Base-by-base conservation (phyloP, 805 yeast species). In the Vanderwaltozyma yarrowii region DNA sequence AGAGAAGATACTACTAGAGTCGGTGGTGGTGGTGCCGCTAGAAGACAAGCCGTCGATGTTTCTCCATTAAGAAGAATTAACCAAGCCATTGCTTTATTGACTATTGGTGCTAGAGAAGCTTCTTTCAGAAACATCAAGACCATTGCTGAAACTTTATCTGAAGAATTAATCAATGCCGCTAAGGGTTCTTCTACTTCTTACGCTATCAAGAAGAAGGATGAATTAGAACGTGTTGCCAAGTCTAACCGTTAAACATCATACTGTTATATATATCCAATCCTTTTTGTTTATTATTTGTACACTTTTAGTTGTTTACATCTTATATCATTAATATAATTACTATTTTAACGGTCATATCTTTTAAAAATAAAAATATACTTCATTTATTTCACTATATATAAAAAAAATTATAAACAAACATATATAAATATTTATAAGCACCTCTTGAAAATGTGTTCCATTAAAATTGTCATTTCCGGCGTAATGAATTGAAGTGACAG, bases 151-250 rank as follows among this genome's bases (percentile, higher is more conserved):
- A 92, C 98, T 76, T 84, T 92, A 70, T 97, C 99, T 68, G 99
- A 92, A 79, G 99, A 92, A 80, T 84, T 92, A 72, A 94, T 92
- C 73, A 92, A 92, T 80, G 99, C 99, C 65, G 98, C 94, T 67
- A 92, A 92, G 82, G 97, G 97, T 74, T 92, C 98, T 64, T 88
- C 99, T 58, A 94, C 96, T 71, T 92, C 98, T 66, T 94, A 88
- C 72, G 98, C 98, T 64, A 94, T 92, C 78, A 92, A 92, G 94
- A 92, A 92, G 98, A 92, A 92, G 95, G 99, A 92, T 73, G 99
- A 92, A 81, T 84, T 92, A 72, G 99, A 92, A 82, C 95, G 99
- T 84, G 99, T 92, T 73, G 99, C 99, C 70, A 92, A 92, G 78
- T 89, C 98, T 71, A 92, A 92, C 95, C 98, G 99, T 87, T 92